Evolutionary conservation across 148 eudicot species (phyloP).

Genomic region (Pouteria glomerata): DNA sequence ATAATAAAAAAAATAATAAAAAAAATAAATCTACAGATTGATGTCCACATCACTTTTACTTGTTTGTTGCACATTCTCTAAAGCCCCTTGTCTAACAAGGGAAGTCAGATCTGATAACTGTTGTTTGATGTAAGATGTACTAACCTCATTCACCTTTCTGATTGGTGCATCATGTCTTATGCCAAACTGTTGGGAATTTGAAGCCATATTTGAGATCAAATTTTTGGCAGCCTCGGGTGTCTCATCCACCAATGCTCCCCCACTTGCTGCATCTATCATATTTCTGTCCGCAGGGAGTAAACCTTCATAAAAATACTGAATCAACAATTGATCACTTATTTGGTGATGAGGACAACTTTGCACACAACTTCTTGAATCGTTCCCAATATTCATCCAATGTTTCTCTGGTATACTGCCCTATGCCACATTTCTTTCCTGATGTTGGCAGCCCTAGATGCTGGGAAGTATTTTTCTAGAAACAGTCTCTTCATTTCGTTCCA

Average conservation of each 20-base stretch:
- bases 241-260: slow-evolving; percentile 11
- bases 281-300: background rate
- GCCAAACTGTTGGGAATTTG: slow-evolving; percentile 13
- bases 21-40: too few species aligned
- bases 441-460: background rate
- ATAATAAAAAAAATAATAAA: too few species aligned
- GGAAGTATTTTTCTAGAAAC: background rate
- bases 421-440: slow-evolving; percentile 17
- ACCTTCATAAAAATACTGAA: slow-evolving; percentile 13
- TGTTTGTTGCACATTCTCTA: background rate
- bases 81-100: background rate
- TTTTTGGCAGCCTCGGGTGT: slow-evolving; percentile 1
- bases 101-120: background rate
- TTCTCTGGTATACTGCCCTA: background rate
- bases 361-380: slow-evolving; percentile 10
- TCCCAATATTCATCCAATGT: slow-evolving; percentile 14
- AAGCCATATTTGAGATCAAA: slow-evolving; percentile 11
- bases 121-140: background rate
- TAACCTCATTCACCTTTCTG: background rate
- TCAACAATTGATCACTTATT: slow-evolving; percentile 8
- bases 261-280: slow-evolving; percentile 13
- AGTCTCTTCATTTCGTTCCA: slow-evolving; percentile 5
- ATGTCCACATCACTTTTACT: too few species aligned
- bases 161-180: background rate
- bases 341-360: slow-evolving; percentile 14